phyloP scores from a whole-genome alignment of 768 basidiomycete genomes.

The Boletus rufocinnamomeus region DNA sequence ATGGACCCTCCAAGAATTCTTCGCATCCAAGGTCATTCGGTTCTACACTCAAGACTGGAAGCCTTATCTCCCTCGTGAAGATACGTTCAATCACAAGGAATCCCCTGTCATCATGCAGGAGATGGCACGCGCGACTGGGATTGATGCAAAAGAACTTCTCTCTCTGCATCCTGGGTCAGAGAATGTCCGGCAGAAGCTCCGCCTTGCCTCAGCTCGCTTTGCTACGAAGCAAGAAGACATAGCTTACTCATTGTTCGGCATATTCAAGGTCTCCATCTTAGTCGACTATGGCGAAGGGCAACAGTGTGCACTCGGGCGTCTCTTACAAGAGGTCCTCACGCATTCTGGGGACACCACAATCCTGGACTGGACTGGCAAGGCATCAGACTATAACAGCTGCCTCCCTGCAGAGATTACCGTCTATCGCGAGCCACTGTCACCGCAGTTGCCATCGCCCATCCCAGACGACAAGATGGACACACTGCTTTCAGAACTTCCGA shows the following conservation, averaged over 20 bases:
- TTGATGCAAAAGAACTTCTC: conserved; percentile 14
- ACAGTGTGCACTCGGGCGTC: conserved; percentile 24
- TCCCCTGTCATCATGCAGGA: conserved; percentile 22
- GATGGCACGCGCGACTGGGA: conserved; percentile 17
- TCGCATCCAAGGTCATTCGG: conserved; percentile 26
- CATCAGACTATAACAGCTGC: conserved; percentile 27
- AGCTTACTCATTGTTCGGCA: conserved; percentile 31
- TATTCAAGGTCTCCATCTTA: conserved; percentile 24
- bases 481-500: conserved; percentile 4
- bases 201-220: conserved; percentile 22
- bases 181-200: conserved; percentile 19
- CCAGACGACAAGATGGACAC: conserved; percentile 14
- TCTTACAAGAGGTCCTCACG: conserved; percentile 19
- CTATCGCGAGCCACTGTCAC: conserved; percentile 10
- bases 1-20: conserved; percentile 28
- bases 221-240: conserved; percentile 29
- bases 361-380: conserved; percentile 23
- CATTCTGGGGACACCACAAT: conserved; percentile 18
- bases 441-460: conserved; percentile 9
- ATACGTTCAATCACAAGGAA: conserved; percentile 20
- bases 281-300: conserved; percentile 29
- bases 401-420: conserved; percentile 23
- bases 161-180: conserved; percentile 18
- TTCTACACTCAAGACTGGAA: conserved; percentile 29
- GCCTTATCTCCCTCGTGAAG: conserved; percentile 18